phyloP scores from a whole-genome alignment of 352 stramenopile species.

The Phytophthora pluvialis region DNA sequence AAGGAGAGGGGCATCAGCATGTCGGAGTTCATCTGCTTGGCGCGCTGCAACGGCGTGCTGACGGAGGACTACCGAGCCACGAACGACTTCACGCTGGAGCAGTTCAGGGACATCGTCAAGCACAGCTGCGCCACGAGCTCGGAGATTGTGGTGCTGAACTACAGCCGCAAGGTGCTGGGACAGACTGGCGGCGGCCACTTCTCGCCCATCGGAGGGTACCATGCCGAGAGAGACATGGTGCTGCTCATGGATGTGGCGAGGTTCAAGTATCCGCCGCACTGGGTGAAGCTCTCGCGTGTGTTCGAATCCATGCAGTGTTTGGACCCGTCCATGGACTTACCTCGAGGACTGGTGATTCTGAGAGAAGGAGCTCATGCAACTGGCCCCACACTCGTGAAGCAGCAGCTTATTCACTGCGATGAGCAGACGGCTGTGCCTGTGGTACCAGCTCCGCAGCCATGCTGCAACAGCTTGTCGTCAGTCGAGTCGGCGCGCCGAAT shows the following conservation, averaged over 20 bases:
- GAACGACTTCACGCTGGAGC: slow-evolving; percentile 57
- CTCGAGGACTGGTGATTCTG: slow-evolving; percentile 30
- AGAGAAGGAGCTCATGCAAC: slow-evolving; percentile 40
- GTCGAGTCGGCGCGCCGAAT: slow-evolving; percentile 39
- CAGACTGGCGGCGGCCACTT: slow-evolving; percentile 98
- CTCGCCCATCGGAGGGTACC: slow-evolving; percentile 95
- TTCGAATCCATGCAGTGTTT: slow-evolving; percentile 52
- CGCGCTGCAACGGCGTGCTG: slow-evolving; percentile 66
- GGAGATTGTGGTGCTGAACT: slow-evolving; percentile 93
- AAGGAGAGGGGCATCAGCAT: slow-evolving; percentile 81
- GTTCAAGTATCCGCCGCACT: slow-evolving; percentile 96
- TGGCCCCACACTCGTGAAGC: slow-evolving; percentile 50
- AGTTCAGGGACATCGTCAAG: slow-evolving; percentile 75
- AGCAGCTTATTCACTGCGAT: slow-evolving; percentile 52
- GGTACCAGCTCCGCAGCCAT: slow-evolving; percentile 27
- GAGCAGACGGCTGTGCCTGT: slow-evolving; percentile 22
- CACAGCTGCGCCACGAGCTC: slow-evolving; percentile 69
- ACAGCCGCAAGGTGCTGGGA: slow-evolving; percentile 88
- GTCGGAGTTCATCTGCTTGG: slow-evolving; percentile 73
- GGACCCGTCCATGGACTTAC: slow-evolving; percentile 54
- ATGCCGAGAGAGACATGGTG: slow-evolving; percentile 91
- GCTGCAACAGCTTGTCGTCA: slow-evolving; percentile 37
- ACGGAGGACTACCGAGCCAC: slow-evolving; percentile 52
- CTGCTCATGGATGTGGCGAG: slow-evolving; percentile 96
- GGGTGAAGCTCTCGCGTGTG: slow-evolving; percentile 64